Base-by-base conservation (phyloP, 2,329 filamentous ascomycete species). In the Penicillium sp. region DNA sequence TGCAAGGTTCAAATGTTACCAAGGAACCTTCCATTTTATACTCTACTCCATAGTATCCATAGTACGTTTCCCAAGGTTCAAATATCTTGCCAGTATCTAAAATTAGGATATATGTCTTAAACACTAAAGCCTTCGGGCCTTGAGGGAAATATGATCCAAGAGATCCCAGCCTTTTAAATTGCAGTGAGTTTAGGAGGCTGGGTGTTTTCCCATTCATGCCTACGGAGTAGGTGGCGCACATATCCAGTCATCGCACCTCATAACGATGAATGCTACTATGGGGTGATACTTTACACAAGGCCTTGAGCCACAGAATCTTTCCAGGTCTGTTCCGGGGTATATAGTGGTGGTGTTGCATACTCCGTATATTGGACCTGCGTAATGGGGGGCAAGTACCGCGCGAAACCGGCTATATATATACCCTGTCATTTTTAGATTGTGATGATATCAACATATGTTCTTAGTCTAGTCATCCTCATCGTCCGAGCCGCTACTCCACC, bases 401-500 rank as follows among this genome's bases (percentile, higher is more conserved):
- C 38, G 33, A 49, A 35, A 35, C 49, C 54, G 42, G 41, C 27
- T n/a, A 37, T 17, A 40, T n/a, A 37, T 17, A 40, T 40, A 45
- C 35, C 27, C 27, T 53, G 41, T 29, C 25, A 47, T 37, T 43
- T 17, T 19, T 45, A 42, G 15, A 46, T 37, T 33, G 31, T 21
- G 33, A 53, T 50, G 27, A 46, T 45, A 38, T 53, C 40, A 48
- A 54, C 42, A 50, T n/a, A 17, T 4, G 7, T 12, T 47, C 51
- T 55, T 37, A 45, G 37, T 56, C 56, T 64, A 77, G 61, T 80
- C 77, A 59, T 78, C 75, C 17, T 75, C 76, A 43, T 73, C 74
- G 33, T 80, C 78, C 21, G 72, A 75, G 53, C 87, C 91, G 68
- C 89, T 91, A 13, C 86, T 87, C 90, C 91, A 96, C 1, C 91